Evolutionary conservation across 805 yeast genomes (phyloP).

Genomic region (Sugiyamaella lignohabitans): DNA sequence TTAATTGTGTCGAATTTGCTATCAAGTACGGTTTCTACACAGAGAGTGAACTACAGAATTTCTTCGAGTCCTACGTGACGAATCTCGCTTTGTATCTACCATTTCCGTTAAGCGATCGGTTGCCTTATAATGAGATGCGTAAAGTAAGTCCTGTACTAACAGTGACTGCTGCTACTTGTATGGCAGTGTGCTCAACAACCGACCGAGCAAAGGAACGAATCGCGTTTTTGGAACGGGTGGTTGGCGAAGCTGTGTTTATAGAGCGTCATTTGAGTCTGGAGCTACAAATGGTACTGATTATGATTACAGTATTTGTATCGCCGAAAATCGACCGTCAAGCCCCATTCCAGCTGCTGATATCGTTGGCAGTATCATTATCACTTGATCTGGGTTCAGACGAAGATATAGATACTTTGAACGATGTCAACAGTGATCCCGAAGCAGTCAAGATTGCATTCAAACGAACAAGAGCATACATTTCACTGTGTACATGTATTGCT

Average conservation of each 20-base stretch:
- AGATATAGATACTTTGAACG: constrained; percentile 8
- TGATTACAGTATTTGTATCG: constrained; percentile 8
- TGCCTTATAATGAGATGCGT: constrained; percentile 2
- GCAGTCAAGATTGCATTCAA: constrained; percentile 3
- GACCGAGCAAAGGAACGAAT: constrained; percentile 12
- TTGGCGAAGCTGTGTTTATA: constrained; percentile 10
- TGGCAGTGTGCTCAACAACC: constrained; percentile 5
- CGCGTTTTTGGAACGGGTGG: constrained; percentile 13
- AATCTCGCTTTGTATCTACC: constrained; percentile 9
- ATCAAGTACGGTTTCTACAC: constrained; percentile 12
- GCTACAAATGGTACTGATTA: constrained; percentile 5
- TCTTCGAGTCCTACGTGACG: constrained; percentile 3
- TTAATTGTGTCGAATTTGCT: constrained; percentile 10
- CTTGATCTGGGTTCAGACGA: constrained; percentile 15
- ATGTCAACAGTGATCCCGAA: constrained; percentile 2
- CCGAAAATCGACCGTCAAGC: constrained; percentile 16
- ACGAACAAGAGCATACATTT: constrained; percentile 7
- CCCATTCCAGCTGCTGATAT: constrained; percentile 18
- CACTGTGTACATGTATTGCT: constrained; percentile 14
- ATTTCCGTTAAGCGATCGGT: constrained; percentile 1
- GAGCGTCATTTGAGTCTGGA: constrained; percentile 6
- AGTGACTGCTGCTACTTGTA: constrained; percentile 10
- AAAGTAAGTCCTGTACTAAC: constrained; percentile 10
- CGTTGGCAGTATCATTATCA: constrained; percentile 12
- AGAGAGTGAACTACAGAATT: constrained; percentile 6